Conservation (phyloP, 225 moss, liverwort and hornwort genomes). For the Sphagnum tenellum region DNA sequence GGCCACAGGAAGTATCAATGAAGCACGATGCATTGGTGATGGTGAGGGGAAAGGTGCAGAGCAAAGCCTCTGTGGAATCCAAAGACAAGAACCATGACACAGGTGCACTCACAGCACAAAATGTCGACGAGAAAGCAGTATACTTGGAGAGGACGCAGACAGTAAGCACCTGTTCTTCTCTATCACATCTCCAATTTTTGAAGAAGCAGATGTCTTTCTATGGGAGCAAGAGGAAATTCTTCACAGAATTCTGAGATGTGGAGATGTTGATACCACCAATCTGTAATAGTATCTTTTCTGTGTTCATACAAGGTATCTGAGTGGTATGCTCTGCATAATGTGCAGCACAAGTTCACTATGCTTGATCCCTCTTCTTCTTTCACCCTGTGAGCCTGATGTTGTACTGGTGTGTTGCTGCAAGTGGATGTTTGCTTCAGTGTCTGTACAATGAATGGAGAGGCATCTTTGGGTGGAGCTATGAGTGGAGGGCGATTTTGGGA, state of each 20-base stretch:
- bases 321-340: too few species aligned
- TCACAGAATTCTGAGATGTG: too few species aligned
- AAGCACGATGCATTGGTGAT: conserved; percentile 30
- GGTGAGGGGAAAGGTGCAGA: conserved; percentile 59
- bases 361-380: too few species aligned
- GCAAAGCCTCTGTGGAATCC: conserved; percentile 23
- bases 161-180: conserved; percentile 10
- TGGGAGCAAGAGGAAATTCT: too few species aligned
- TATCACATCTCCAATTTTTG: too few species aligned
- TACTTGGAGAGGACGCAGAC: conserved; percentile 67
- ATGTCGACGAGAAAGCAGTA: conserved; percentile 30
- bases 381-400: too few species aligned
- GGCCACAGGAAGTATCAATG: background rate
- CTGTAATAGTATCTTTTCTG: too few species aligned
- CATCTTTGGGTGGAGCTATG: conserved; percentile 63
- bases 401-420: conserved; percentile 7
- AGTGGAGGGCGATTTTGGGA: conserved; percentile 49
- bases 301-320: too few species aligned
- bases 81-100: conserved; percentile 8
- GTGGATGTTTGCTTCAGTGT: conserved; percentile 24
- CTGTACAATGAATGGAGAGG: conserved; percentile 92
- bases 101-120: conserved; percentile 29
- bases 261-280: too few species aligned
- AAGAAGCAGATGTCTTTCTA: too few species aligned
- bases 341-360: too few species aligned